Conservation (phyloP, 495 filamentous ascomycete genomes). For the Tuber calosporum region DNA sequence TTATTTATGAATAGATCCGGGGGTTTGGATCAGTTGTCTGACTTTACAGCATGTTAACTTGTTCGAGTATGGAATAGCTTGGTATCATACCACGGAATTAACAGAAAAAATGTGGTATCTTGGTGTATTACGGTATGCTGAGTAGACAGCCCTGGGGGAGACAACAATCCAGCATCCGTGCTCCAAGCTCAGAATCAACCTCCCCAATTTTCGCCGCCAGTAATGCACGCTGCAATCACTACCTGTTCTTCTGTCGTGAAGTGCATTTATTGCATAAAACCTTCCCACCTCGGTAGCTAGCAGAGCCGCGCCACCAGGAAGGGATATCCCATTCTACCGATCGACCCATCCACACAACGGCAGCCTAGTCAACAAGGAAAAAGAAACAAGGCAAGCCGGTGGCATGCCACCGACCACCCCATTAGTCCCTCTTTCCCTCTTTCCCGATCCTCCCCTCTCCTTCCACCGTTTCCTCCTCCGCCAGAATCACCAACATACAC, state of each 20-base stretch:
- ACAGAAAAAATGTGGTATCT: too few relatives aligned
- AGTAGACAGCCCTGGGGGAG: background rate
- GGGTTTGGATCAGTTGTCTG: too few relatives aligned
- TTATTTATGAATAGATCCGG: too few relatives aligned
- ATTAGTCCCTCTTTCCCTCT: background rate
- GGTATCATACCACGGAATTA: too few relatives aligned
- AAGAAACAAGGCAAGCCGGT: background rate
- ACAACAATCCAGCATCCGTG: background rate
- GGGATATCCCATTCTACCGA: background rate
- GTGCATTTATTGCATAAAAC: background rate
- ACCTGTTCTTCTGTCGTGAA: background rate
- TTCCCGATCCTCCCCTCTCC: background rate
- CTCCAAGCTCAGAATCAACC: background rate
- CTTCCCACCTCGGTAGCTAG: background rate
- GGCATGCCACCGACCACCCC: background rate
- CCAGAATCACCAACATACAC: background rate
- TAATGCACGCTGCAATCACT: background rate
- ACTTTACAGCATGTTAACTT: background rate
- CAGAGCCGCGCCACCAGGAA: background rate
- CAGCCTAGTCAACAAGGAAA: background rate
- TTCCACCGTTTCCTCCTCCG: background rate
- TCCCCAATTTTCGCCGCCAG: background rate
- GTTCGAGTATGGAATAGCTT: background rate
- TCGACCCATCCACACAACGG: background rate
- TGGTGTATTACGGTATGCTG: background rate